Evolutionary conservation across 2,329 filamentous ascomycete genomes (phyloP).

Genomic region (Aspergillus sp.): DNA sequence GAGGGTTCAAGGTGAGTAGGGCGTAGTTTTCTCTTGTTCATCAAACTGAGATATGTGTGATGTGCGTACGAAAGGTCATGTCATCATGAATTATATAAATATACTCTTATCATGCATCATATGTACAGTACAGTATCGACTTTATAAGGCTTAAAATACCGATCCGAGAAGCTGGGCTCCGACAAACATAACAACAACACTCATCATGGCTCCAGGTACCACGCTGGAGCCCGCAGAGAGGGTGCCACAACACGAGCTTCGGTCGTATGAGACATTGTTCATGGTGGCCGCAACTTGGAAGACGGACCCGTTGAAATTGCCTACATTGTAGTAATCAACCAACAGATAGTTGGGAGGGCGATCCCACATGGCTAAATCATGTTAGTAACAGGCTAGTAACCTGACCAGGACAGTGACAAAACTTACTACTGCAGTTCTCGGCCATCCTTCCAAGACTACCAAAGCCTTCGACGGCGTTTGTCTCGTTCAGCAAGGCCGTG

Average conservation of each 20-base stretch:
- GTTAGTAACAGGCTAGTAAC: constrained; percentile 13
- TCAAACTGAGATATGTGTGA: neutral
- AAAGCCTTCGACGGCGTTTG: constrained; percentile 65
- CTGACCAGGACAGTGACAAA: too few species aligned
- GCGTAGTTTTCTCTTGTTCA: neutral
- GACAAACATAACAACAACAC: constrained; percentile 21
- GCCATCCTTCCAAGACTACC: constrained; percentile 67
- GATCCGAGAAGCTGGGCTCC: constrained; percentile 24
- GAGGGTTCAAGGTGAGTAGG: neutral
- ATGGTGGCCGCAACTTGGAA: constrained; percentile 70
- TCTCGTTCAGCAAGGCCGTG: constrained; percentile 66
- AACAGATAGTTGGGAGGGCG: constrained; percentile 75
- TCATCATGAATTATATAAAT: constrained; percentile 12
- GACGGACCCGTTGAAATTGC: constrained; percentile 67
- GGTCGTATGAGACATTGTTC: constrained; percentile 70
- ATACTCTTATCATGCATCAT: constrained; percentile 6
- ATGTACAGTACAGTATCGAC: constrained; percentile 11
- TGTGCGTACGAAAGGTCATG: neutral
- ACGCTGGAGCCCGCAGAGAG: constrained; percentile 26
- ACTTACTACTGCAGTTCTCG: constrained; percentile 59
- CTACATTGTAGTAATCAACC: constrained; percentile 81
- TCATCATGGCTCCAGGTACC: constrained; percentile 20
- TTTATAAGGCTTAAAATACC: constrained; percentile 22
- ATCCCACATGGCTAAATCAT: constrained; percentile 54
- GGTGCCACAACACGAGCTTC: constrained; percentile 40